Evolutionary conservation across 805 yeast genomes (phyloP).

Genomic region (Metschnikowia anglica): DNA sequence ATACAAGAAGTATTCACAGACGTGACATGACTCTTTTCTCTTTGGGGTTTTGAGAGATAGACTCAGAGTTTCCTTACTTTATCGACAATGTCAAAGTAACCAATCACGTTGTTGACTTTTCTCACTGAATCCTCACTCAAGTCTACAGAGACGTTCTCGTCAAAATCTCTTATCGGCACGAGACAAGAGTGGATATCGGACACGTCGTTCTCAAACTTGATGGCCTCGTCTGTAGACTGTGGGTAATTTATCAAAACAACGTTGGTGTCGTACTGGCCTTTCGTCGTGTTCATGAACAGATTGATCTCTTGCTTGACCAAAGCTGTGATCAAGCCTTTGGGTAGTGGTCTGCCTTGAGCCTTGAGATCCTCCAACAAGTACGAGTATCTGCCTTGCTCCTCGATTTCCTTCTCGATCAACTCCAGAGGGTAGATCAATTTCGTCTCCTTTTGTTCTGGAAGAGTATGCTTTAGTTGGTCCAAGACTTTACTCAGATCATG

Average conservation of each 20-base stretch:
- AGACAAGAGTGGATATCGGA: constrained; percentile 47
- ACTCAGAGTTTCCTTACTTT: constrained; percentile 31
- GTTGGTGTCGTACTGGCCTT: constrained; percentile 42
- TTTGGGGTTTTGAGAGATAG: no score
- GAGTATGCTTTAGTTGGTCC: constrained; percentile 16
- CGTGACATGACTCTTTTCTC: no score
- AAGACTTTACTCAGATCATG: constrained; percentile 23
- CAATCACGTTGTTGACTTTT: constrained; percentile 47
- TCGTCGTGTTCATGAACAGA: constrained; percentile 35
- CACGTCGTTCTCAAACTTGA: constrained; percentile 70
- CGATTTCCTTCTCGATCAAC: constrained; percentile 47
- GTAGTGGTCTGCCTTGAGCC: constrained; percentile 28
- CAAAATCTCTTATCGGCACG: constrained; percentile 32
- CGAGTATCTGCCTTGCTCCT: constrained; percentile 48
- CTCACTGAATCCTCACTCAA: constrained; percentile 26
- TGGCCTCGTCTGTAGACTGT: constrained; percentile 59
- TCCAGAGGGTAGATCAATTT: constrained; percentile 51
- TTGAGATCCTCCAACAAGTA: constrained; percentile 50
- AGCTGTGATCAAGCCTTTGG: constrained; percentile 52
- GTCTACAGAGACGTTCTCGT: constrained; percentile 20
- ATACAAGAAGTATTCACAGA: constrained; percentile 6
- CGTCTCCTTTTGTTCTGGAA: constrained; percentile 24
- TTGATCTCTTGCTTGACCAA: constrained; percentile 42
- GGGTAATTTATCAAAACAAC: constrained; percentile 62
- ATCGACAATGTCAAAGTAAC: constrained; percentile 66